A percentile compares a stretch with the other conserved stretches of the same genome.
Conservation (phyloP, 139 green algal genomes). For the Coelastrella sp. region DNA sequence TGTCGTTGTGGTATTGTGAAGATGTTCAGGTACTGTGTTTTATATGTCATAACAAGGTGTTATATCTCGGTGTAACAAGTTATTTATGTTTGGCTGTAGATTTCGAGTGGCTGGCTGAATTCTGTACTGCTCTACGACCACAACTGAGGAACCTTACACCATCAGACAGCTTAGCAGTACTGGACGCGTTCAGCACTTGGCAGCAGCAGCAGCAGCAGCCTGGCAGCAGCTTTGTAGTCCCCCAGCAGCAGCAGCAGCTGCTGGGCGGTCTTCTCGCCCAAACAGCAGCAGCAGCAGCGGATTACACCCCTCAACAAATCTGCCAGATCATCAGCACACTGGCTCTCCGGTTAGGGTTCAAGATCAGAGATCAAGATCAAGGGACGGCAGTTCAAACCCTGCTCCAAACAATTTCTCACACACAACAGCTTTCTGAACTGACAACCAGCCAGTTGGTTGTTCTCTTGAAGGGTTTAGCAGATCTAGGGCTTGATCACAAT, state of each 20-base stretch:
- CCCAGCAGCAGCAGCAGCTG: conserved; percentile 38
- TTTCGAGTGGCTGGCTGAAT: conserved; percentile 2
- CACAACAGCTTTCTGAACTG: not conserved
- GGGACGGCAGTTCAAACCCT: conserved; percentile 26
- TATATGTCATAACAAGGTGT: no score
- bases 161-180: conserved; percentile 25
- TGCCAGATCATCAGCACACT: not conserved
- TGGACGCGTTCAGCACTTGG: conserved; percentile 32
- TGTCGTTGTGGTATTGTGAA: no score
- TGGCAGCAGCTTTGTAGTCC: not conserved
- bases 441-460: not conserved
- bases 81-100: not conserved
- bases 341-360: not conserved
- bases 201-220: conserved; percentile 18
- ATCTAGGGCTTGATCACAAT: not conserved
- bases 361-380: not conserved
- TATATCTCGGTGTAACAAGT: no score
- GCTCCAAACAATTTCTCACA: conserved; percentile 11
- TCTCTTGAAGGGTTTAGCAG: conserved; percentile 16
- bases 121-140: not conserved
- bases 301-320: not conserved
- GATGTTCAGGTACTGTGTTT: no score
- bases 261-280: conserved; percentile 15
- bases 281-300: not conserved
- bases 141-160: not conserved